A percentile compares a stretch with the other conserved stretches of the same genome.
phyloP scores from a whole-genome alignment of 2,329 filamentous ascomycete species.

The Ophidiomyces ophidiicola region DNA sequence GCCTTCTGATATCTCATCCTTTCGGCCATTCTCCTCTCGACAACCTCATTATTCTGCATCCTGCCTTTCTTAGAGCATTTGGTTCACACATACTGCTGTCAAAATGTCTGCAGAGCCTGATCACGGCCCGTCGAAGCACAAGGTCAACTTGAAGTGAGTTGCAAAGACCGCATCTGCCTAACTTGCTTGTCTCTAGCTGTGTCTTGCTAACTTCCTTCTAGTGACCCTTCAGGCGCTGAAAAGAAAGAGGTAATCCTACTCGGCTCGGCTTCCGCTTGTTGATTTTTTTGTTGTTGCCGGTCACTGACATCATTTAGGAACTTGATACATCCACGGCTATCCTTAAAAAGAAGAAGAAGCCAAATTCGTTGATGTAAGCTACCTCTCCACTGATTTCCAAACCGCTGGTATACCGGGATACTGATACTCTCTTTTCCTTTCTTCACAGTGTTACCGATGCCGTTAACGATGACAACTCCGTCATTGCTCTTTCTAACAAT shows the following conservation, averaged over 20 bases:
- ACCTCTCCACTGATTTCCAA: background rate
- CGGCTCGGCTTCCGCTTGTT: background rate
- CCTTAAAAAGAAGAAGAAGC: conserved; percentile 99
- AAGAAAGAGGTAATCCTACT: conserved; percentile 60
- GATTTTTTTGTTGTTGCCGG: conserved; percentile 19
- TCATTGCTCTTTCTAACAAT: conserved; percentile 94
- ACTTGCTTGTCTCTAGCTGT: conserved; percentile 12
- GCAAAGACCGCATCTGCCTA: conserved; percentile 3
- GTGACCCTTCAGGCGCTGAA: conserved; percentile 81
- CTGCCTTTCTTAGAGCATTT: conserved; percentile 20
- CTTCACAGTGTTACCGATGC: conserved; percentile 79
- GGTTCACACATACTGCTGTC: conserved; percentile 24
- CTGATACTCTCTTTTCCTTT: conserved; percentile 8
- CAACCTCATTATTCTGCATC: conserved; percentile 11
- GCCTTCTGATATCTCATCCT: background rate
- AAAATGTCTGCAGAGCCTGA: conserved; percentile 61
- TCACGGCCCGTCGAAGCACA: conserved; percentile 57
- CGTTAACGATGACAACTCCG: conserved; percentile 98
- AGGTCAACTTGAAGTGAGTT: conserved; percentile 69
- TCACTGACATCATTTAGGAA: conserved; percentile 43
- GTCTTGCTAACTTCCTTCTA: conserved; percentile 38
- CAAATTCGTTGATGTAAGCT: conserved; percentile 88
- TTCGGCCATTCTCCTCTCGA: background rate
- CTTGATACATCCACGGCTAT: conserved; percentile 93
- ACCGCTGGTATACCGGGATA: background rate